phyloP scores from a whole-genome alignment of 495 filamentous ascomycete species.

The Penicillium lagena region DNA sequence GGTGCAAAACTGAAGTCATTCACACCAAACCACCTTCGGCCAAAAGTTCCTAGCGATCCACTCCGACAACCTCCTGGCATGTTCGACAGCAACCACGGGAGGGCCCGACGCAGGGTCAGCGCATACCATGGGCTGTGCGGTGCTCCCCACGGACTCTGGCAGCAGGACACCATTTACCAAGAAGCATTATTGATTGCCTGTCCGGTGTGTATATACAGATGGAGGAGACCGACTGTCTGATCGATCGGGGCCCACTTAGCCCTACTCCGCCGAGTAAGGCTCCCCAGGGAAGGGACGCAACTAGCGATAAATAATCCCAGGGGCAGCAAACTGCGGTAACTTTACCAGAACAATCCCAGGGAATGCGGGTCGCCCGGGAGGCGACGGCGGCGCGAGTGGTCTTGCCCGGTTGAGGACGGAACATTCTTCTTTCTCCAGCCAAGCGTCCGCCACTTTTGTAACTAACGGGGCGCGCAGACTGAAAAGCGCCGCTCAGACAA shows the following conservation, averaged over 20 bases:
- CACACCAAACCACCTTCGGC: conserved; percentile 1
- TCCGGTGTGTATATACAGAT: too few relatives aligned
- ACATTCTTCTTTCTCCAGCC: neutral
- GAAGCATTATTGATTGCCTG: too few relatives aligned
- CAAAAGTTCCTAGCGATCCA: conserved; percentile 16
- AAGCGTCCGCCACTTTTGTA: conserved; percentile 7
- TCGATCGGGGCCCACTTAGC: conserved; percentile 11
- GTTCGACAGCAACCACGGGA: conserved; percentile 3
- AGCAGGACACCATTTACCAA: too few relatives aligned
- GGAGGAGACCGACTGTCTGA: neutral
- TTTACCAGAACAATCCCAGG: neutral
- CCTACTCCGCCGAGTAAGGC: conserved; percentile 9
- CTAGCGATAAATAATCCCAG: too few relatives aligned
- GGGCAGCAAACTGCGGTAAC: neutral
- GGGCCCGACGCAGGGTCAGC: conserved; percentile 6
- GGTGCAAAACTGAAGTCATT: conserved; percentile 18
- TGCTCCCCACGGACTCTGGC: too few relatives aligned
- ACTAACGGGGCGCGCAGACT: conserved; percentile 5
- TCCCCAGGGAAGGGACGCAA: too few relatives aligned
- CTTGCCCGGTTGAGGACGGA: neutral
- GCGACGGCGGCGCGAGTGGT: neutral
- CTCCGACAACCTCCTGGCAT: conserved; percentile 7
- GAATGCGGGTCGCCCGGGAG: neutral
- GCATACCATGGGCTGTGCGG: conserved; percentile 2
- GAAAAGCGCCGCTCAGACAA: conserved; percentile 5